These are phyloP conservation scores for Paramecium primaurelia DNA, from an alignment of 73 alveolate species.

Conservation along the genomic window DNA sequence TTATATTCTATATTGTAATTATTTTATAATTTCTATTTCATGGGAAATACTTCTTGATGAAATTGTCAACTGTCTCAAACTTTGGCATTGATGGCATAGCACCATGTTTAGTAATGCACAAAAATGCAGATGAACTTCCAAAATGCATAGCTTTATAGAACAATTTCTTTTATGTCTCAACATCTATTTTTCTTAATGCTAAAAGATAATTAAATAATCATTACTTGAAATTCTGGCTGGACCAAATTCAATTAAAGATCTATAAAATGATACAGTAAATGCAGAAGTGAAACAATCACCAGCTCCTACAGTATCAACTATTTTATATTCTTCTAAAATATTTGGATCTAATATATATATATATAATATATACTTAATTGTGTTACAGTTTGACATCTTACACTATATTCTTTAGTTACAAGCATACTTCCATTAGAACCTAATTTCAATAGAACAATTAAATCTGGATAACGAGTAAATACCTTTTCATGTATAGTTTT, in stretches of 20 bases:
- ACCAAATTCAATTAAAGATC: slow-evolving; percentile 7
- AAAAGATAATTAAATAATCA: background rate
- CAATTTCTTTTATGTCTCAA: slow-evolving; percentile 29
- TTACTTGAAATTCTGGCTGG: background rate
- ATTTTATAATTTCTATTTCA: background rate
- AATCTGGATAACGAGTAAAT: slow-evolving; percentile 42
- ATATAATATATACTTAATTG: background rate
- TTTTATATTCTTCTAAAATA: slow-evolving; percentile 50
- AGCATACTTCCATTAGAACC: slow-evolving; percentile 62
- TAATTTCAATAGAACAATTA: slow-evolving; percentile 52
- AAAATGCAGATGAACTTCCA: slow-evolving; percentile 67
- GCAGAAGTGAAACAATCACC: slow-evolving; percentile 76
- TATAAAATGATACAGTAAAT: slow-evolving; percentile 29
- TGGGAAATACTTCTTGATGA: slow-evolving; percentile 11
- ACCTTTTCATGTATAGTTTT: background rate
- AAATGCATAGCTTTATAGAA: slow-evolving; percentile 61
- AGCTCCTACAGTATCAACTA: slow-evolving; percentile 72
- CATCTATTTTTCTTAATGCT: background rate
- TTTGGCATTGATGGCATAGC: slow-evolving; percentile 73
- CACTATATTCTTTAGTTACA: slow-evolving; percentile 30
- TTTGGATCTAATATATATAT: background rate
- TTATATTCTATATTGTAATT: background rate
- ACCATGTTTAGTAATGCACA: slow-evolving; percentile 63
- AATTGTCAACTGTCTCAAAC: slow-evolving; percentile 37
- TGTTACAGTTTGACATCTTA: slow-evolving; percentile 30